Conservation (phyloP, 352 stramenopile species). For the Sclerospora graminicola region DNA sequence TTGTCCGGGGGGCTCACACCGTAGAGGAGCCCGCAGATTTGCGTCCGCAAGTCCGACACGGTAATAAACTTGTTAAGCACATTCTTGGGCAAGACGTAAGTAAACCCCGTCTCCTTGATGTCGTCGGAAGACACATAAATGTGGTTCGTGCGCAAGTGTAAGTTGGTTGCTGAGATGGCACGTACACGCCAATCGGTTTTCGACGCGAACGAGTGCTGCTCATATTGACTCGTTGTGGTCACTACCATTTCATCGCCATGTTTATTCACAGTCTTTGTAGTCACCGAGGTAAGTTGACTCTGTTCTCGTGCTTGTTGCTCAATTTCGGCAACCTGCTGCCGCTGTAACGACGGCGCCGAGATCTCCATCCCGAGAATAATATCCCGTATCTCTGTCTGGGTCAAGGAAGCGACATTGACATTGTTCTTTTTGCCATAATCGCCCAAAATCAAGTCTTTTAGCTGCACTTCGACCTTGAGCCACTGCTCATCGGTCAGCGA, state of each 20-base stretch:
- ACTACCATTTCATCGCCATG: slow-evolving; percentile 99
- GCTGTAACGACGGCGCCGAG: slow-evolving; percentile 96
- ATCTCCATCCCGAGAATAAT: slow-evolving; percentile 99
- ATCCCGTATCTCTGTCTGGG: slow-evolving; percentile 98
- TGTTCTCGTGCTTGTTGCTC: slow-evolving; percentile 98
- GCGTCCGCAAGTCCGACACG: slow-evolving; percentile 94
- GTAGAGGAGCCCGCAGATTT: slow-evolving; percentile 98
- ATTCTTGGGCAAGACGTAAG: slow-evolving; percentile 99
- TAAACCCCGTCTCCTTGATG: slow-evolving; percentile 96
- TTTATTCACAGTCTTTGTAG: slow-evolving; percentile 99
- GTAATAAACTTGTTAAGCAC: slow-evolving; percentile 99
- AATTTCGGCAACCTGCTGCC: slow-evolving; percentile 99
- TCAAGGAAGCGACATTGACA: slow-evolving; percentile 99
- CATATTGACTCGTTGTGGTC: slow-evolving; percentile 98
- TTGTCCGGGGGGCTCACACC: slow-evolving; percentile 97
- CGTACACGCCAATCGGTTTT: slow-evolving; percentile 99
- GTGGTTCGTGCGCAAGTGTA: slow-evolving; percentile 98
- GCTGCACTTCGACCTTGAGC: slow-evolving; percentile 98
- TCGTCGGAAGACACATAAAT: slow-evolving; percentile 99
- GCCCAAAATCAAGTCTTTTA: slow-evolving; percentile 99
- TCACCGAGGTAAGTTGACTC: slow-evolving; percentile 96
- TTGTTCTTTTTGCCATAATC: slow-evolving; percentile 99
- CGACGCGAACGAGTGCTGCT: slow-evolving; percentile 98
- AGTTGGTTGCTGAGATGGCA: slow-evolving; percentile 97
- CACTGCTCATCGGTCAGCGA: slow-evolving; percentile 98